Base-by-base conservation (phyloP, 208 protist species). In the Tritrichomonas foetus region DNA sequence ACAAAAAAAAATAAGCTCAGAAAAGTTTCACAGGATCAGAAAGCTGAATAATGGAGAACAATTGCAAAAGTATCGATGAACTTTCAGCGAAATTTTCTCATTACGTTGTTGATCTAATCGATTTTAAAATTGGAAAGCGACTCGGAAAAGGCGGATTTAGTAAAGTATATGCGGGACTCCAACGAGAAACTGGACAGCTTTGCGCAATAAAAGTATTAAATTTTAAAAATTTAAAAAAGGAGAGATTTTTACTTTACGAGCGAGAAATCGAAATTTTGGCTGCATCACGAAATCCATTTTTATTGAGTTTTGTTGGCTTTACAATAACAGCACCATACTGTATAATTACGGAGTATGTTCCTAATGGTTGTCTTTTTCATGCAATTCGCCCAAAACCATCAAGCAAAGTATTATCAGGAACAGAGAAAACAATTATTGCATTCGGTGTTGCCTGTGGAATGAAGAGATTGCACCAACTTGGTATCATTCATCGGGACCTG, bases 401-500 rank as follows among this genome's bases (percentile, higher is more conserved):
- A 14, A 50, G 50, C 25, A 36, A 50, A 22, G n/a, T 50, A 50
- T 82, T 82, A 50, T 50, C 74, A 11, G 41, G 41, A 82, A 82
- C 74, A 41, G 41, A 50, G 50, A 47, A 50, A 47, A 50, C 74
- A 49, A 44, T 82, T 66, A 94, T 96, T 41, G 95, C 94, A 3
- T 66, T 93, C 53, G 95, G 94, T 64, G 61, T 96, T 50, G 93
- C 95, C 22, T 39, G 61, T 39, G 95, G 93, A 30, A 96, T 96
- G 95, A 78, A 93, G 13, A 96, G 96, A 80, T 66, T 96, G 13
- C 95, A 96, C 20, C 84, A 66, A 0, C 89, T 94, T 33, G 92
- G 95, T n/a, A 94, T 96, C 9, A 75, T 96, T 41, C 95, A 96
- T 92, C n/a, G 95, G 11, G 94, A 96, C 64, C 84, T 96, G 20